Evolutionary conservation across 352 stramenopile species (phyloP).

Genomic region (Phytophthora crassamura): DNA sequence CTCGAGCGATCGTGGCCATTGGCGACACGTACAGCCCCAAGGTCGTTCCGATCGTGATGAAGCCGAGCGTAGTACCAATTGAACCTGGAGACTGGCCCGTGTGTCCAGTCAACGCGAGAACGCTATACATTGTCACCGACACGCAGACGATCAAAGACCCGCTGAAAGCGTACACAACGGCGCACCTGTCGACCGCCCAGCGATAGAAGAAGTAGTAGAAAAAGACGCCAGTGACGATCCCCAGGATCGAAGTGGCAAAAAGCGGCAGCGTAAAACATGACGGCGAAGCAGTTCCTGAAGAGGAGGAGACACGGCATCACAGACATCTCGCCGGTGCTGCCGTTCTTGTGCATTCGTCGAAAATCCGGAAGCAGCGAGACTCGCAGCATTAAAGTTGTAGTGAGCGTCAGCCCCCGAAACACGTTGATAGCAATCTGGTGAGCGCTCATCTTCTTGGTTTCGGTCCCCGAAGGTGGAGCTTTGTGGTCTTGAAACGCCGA

Average conservation of each 20-base stretch:
- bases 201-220: slow-evolving; percentile 44
- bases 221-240: slow-evolving; percentile 30
- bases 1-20: slow-evolving; percentile 44
- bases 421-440: slow-evolving; percentile 22
- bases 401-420: slow-evolving; percentile 35
- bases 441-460: slow-evolving; percentile 3
- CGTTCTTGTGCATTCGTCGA: slow-evolving; percentile 39
- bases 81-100: slow-evolving; percentile 28
- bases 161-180: slow-evolving; percentile 19
- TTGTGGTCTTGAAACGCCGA: slow-evolving; percentile 8
- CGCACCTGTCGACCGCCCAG: slow-evolving; percentile 26
- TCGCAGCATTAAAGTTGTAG: slow-evolving; percentile 42
- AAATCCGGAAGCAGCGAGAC: slow-evolving; percentile 44
- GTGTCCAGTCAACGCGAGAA: slow-evolving; percentile 36
- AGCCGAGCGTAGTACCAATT: slow-evolving; percentile 20
- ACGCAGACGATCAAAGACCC: slow-evolving; percentile 24
- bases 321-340: slow-evolving; percentile 43
- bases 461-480: not conserved
- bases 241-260: slow-evolving; percentile 31
- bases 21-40: slow-evolving; percentile 51
- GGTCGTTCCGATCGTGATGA: slow-evolving; percentile 40
- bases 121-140: slow-evolving; percentile 45
- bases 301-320: slow-evolving; percentile 41
- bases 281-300: slow-evolving; percentile 39
- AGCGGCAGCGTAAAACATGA: slow-evolving; percentile 48